Percentiles rank a stretch among this genome's conserved stretches.
phyloP scores from a whole-genome alignment of 2,329 filamentous ascomycete species.

The Talaromyces pinophilus region DNA sequence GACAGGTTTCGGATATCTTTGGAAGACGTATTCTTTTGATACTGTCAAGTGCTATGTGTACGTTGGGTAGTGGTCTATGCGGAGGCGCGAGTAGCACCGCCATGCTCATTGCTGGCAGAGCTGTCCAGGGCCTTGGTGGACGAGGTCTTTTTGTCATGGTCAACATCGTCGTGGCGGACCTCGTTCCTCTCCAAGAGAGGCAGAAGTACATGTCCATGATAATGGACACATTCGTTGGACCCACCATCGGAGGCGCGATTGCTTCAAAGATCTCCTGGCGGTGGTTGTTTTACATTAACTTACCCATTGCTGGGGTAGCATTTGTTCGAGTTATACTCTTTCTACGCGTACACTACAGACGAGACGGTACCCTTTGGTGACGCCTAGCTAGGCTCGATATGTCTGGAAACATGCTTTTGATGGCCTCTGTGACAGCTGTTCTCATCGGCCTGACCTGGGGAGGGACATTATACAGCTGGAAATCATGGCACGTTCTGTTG shows the following conservation, averaged over 20 bases:
- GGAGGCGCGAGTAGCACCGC: conserved; percentile 50
- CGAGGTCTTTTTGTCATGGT: conserved; percentile 53
- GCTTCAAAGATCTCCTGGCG: background rate
- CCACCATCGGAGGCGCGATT: background rate
- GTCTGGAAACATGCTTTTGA: background rate
- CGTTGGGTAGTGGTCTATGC: conserved; percentile 54
- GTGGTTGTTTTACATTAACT: background rate
- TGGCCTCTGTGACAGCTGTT: background rate
- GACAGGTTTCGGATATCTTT: background rate
- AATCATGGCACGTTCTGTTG: background rate
- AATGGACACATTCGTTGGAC: background rate
- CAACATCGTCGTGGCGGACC: conserved; percentile 52
- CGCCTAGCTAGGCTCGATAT: background rate
- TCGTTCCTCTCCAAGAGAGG: conserved; percentile 44
- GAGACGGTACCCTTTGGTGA: background rate
- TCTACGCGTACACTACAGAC: background rate
- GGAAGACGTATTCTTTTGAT: conserved; percentile 36
- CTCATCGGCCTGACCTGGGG: background rate
- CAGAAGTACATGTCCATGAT: conserved; percentile 2
- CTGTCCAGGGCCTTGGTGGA: conserved; percentile 53
- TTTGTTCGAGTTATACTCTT: background rate
- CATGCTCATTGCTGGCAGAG: conserved; percentile 49
- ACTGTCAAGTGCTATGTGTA: conserved; percentile 53
- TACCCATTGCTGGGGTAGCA: background rate
- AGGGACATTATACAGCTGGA: background rate